Evolutionary conservation across 2,329 filamentous ascomycete genomes (phyloP).

Genomic region (Alternaria alternata): DNA sequence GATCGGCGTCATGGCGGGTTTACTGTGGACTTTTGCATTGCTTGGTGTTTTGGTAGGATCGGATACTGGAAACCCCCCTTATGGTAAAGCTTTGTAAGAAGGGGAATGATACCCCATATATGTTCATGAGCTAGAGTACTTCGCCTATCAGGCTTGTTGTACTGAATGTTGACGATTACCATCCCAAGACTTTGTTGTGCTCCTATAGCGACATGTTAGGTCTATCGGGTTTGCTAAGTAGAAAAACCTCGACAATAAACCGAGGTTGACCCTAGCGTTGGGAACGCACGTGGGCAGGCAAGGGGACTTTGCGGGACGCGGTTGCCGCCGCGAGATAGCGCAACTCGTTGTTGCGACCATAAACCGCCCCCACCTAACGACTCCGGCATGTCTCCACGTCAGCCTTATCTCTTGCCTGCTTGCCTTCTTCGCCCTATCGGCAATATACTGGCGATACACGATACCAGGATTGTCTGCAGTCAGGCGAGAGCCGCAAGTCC

Average conservation of each 20-base stretch:
- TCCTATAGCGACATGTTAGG: not conserved
- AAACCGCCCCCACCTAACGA: not conserved
- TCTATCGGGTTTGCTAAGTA: not conserved
- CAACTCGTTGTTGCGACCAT: not conserved
- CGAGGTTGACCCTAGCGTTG: not conserved
- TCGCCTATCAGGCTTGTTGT: not conserved
- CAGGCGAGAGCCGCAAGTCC: not conserved
- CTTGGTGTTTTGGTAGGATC: conserved; percentile 5
- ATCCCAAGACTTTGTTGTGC: not conserved
- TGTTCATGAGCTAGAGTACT: not conserved
- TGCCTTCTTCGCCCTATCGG: not conserved
- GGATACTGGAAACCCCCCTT: not conserved
- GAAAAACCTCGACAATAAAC: not conserved
- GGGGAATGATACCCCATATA: conserved; percentile 8
- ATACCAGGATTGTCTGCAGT: not conserved
- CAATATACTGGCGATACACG: not conserved
- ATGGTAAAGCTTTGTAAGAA: not conserved
- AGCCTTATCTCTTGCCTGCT: not conserved
- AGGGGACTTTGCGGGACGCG: not conserved
- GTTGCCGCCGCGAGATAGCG: not conserved
- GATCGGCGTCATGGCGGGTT: not conserved
- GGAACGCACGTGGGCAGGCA: not conserved
- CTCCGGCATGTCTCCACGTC: not conserved
- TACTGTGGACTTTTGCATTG: conserved; percentile 2
- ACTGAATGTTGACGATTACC: not conserved